Evolutionary conservation across 1,284 basidiomycete species (phyloP).

Genomic region (Gymnopus androsaceus): DNA sequence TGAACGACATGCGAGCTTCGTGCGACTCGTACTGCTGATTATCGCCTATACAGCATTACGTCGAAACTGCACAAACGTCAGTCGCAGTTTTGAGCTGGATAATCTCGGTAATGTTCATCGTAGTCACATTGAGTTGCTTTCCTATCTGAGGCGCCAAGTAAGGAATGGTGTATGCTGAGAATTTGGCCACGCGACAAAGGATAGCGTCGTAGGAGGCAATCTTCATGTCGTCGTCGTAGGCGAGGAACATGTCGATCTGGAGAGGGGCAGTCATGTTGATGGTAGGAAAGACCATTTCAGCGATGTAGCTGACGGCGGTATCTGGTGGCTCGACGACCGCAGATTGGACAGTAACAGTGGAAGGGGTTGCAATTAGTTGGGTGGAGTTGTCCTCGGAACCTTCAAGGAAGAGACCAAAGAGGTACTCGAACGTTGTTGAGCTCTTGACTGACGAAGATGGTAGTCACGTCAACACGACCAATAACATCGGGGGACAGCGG

Average conservation of each 20-base stretch:
- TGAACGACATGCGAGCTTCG: too few species aligned
- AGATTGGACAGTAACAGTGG: neutral
- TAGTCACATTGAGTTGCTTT: neutral
- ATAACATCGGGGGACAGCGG: neutral
- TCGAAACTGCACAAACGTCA: constrained; percentile 15
- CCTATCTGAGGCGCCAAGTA: too few species aligned
- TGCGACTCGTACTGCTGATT: too few species aligned
- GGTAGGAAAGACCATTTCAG: neutral
- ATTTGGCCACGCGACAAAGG: neutral
- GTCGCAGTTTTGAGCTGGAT: constrained; percentile 15
- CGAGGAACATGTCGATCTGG: too few species aligned
- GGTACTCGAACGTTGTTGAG: neutral
- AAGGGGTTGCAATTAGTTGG: neutral
- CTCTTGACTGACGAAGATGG: neutral
- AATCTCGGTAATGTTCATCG: constrained; percentile 15
- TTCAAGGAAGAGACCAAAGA: neutral
- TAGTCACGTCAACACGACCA: neutral
- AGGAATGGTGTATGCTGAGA: neutral
- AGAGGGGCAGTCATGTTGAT: neutral
- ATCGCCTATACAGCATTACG: constrained; percentile 11
- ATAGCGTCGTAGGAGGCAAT: neutral
- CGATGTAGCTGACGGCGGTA: neutral
- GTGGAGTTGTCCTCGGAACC: neutral
- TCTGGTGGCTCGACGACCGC: neutral
- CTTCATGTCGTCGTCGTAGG: neutral